phyloP scores from a whole-genome alignment of 371 early-diverging fungal species.

The Circinella minor region DNA sequence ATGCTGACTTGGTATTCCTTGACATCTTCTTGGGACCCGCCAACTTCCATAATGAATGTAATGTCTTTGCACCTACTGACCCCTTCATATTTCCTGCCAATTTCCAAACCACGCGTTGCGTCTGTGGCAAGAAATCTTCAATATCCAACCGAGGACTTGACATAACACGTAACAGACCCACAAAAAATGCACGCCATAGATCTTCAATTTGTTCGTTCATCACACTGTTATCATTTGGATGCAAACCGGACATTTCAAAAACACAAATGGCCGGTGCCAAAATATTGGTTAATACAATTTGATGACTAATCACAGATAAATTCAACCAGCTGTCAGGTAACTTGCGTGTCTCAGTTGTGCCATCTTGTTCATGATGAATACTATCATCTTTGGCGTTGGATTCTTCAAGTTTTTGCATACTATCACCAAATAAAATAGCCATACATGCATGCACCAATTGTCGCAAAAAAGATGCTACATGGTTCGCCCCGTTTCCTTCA shows the following conservation, averaged over 20 bases:
- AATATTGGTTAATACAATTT: slow-evolving; percentile 53
- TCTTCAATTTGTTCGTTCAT: slow-evolving; percentile 19
- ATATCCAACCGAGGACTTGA: slow-evolving; percentile 64
- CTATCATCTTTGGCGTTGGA: slow-evolving; percentile 25
- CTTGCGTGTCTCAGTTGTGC: slow-evolving; percentile 24
- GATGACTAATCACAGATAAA: slow-evolving; percentile 58
- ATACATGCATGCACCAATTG: slow-evolving; percentile 57
- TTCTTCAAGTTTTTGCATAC: slow-evolving; percentile 32
- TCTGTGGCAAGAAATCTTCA: slow-evolving; percentile 60
- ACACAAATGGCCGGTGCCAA: slow-evolving; percentile 57
- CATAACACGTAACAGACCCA: slow-evolving; percentile 57
- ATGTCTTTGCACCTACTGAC: slow-evolving; percentile 57
- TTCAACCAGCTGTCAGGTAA: slow-evolving; percentile 66
- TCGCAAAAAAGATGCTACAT: slow-evolving; percentile 55
- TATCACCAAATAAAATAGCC: slow-evolving; percentile 54
- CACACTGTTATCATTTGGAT: slow-evolving; percentile 13
- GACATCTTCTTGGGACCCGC: slow-evolving; percentile 25
- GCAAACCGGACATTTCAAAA: slow-evolving; percentile 51
- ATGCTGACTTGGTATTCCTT: not conserved
- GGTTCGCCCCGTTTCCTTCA: slow-evolving; percentile 43
- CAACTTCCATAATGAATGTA: slow-evolving; percentile 60
- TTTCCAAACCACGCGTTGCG: slow-evolving; percentile 62
- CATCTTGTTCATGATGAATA: slow-evolving; percentile 30
- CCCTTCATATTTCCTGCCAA: slow-evolving; percentile 69
- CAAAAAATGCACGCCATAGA: slow-evolving; percentile 66